A percentile compares a stretch with the other conserved stretches of the same genome.
phyloP scores from a whole-genome alignment of 495 filamentous ascomycete genomes.

The Podospora bellae-mahoneyi region DNA sequence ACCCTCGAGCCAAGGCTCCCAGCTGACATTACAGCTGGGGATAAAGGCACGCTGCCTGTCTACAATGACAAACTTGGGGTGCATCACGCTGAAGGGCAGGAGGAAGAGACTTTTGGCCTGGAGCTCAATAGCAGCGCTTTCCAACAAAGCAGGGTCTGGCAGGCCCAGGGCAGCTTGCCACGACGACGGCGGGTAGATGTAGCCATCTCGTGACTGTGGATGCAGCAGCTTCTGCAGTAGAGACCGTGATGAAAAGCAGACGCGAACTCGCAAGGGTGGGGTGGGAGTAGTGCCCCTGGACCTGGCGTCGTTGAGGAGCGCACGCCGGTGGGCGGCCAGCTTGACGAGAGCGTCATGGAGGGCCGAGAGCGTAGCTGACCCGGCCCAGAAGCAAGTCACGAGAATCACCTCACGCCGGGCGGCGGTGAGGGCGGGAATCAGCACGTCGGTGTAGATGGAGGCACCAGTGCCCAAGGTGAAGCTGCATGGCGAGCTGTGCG shows the following conservation, averaged over 20 bases:
- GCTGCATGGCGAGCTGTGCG: conserved; percentile 41
- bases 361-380: conserved; percentile 50
- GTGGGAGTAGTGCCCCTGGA: conserved; percentile 12
- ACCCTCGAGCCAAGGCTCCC: conserved; percentile 73
- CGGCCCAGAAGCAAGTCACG: conserved; percentile 75
- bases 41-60: conserved; percentile 59
- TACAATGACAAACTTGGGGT: conserved; percentile 71
- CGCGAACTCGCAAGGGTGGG: conserved; percentile 23
- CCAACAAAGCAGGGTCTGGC: conserved; percentile 49
- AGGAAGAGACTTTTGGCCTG: conserved; percentile 68
- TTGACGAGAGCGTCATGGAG: conserved; percentile 48
- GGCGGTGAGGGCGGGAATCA: conserved; percentile 54
- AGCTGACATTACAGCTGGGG: conserved; percentile 72
- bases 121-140: conserved; percentile 54
- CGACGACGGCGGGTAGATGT: conserved; percentile 51
- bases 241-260: conserved; percentile 62
- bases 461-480: conserved; percentile 59
- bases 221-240: conserved; percentile 68
- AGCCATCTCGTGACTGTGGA: conserved; percentile 52
- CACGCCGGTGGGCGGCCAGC: conserved; percentile 46
- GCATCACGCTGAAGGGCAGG: conserved; percentile 70
- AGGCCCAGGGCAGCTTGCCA: conserved; percentile 60
- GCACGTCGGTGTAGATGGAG: conserved; percentile 47
- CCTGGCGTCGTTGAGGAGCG: conserved; percentile 18
- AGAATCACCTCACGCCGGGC: conserved; percentile 63